Base-by-base conservation (phyloP, 129 eudicot species). In the Scalesia atractyloides region DNA sequence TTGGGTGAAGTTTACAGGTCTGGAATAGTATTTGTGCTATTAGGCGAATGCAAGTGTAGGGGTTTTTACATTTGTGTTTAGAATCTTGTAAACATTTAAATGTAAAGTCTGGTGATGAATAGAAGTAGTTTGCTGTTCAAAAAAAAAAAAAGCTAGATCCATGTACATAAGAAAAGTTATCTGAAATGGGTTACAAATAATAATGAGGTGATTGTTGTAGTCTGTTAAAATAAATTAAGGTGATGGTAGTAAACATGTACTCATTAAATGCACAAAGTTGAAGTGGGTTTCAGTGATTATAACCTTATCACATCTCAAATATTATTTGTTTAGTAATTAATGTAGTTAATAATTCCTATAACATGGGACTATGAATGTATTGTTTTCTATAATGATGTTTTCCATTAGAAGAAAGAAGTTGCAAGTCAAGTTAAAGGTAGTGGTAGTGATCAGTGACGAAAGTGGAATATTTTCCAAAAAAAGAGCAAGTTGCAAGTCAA, bases 161-260 rank as follows among this genome's bases (percentile, higher is more conserved):
- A 9, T 10, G 4, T 66, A 22, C 6, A 46, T 66, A 24, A 22
- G 14, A 14, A 47, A 3, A 14, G 8, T 5, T 50, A 68, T 33
- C 2, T 33, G 12, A 33, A 52, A 36, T 52, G 18, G 64, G 24
- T 39, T 19, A 24, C 2, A 24, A 24, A 24, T 24, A 24, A 24
- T 24, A 1, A 24, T 24, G 30, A 1, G 30, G 2, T 24, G 30
- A 24, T 24, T 24, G 30, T 24, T 3, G 30, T 24, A 24, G 30
- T 24, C 2, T 24, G 30, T 0, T 24, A 1, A 24, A 22, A 36
- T 3, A 46, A 9, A 37, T 13, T 61, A n/a, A 22, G 63, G 66
- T 75, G 73, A 22, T 52, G 73, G 44, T 66, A 75, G 80, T 75
- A 44, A 75, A 66, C 20, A 44, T 74, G 51, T 66, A 66, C 80